Conservation (phyloP, 2,329 filamentous ascomycete species). For the Neospermospora avenae region DNA sequence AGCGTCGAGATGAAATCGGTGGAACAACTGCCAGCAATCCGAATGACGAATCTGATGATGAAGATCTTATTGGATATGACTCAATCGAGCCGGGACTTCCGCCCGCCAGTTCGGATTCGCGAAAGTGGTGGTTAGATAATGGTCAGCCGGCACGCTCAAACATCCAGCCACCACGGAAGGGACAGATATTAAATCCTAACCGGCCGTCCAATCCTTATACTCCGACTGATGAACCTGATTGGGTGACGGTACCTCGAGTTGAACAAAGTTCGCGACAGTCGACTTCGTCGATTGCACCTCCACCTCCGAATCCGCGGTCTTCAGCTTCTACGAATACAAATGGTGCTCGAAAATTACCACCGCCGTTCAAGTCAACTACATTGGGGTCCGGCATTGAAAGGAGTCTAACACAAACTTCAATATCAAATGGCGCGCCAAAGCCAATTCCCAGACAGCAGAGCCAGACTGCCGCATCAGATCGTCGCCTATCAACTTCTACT, state of each 20-base stretch:
- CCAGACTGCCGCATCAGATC: slow-evolving; percentile 19
- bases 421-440: slow-evolving; percentile 11
- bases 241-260: slow-evolving; percentile 63
- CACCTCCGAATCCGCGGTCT: slow-evolving; percentile 18
- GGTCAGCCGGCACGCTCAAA: slow-evolving; percentile 72
- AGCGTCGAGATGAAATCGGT: slow-evolving; percentile 63
- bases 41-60: slow-evolving; percentile 67
- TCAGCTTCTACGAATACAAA: slow-evolving; percentile 15
- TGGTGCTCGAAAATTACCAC: slow-evolving; percentile 30
- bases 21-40: slow-evolving; percentile 56
- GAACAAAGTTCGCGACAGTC: slow-evolving; percentile 9
- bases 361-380: slow-evolving; percentile 25
- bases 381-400: slow-evolving; percentile 16
- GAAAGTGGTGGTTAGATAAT: slow-evolving; percentile 69
- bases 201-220: slow-evolving; percentile 80
- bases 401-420: slow-evolving; percentile 21
- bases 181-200: slow-evolving; percentile 66
- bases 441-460: slow-evolving; percentile 8
- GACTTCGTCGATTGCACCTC: slow-evolving; percentile 8
- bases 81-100: slow-evolving; percentile 76
- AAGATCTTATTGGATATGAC: slow-evolving; percentile 78
- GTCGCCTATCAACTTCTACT: slow-evolving; percentile 30
- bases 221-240: slow-evolving; percentile 72
- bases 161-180: slow-evolving; percentile 61
- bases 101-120: slow-evolving; percentile 63